phyloP scores from a whole-genome alignment of 2,329 filamentous ascomycete species.

The Hawksworthiomyces lignivorus region DNA sequence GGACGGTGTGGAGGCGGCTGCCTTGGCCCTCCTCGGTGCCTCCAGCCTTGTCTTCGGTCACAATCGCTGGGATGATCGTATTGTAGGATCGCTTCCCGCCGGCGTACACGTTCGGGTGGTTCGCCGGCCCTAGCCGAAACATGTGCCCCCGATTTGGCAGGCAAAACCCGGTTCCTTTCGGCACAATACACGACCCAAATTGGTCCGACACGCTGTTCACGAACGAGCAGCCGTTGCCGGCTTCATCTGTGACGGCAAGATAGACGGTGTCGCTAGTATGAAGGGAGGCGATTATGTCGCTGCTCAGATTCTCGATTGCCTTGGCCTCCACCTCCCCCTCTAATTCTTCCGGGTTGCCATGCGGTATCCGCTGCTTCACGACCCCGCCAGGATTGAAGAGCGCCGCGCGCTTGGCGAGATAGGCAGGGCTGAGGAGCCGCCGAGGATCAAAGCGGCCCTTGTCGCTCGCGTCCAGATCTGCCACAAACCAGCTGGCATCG shows the following conservation, averaged over 20 bases:
- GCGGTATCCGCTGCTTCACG: slow-evolving; percentile 46
- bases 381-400: slow-evolving; percentile 53
- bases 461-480: slow-evolving; percentile 52
- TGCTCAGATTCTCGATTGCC: too few species aligned
- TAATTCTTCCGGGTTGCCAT: neutral
- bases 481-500: slow-evolving; percentile 80
- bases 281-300: neutral
- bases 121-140: slow-evolving; percentile 57
- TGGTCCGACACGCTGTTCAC: slow-evolving; percentile 90
- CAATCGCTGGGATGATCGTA: slow-evolving; percentile 87
- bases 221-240: slow-evolving; percentile 85
- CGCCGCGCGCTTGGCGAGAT: slow-evolving; percentile 61
- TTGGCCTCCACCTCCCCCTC: too few species aligned
- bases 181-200: slow-evolving; percentile 80
- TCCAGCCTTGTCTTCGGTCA: slow-evolving; percentile 50
- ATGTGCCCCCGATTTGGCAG: slow-evolving; percentile 85
- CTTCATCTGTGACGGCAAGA: slow-evolving; percentile 72
- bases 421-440: slow-evolving; percentile 56
- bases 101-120: slow-evolving; percentile 71
- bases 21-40: neutral
- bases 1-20: slow-evolving; percentile 25
- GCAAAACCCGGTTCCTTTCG: slow-evolving; percentile 79
- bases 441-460: slow-evolving; percentile 29
- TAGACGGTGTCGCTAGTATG: slow-evolving; percentile 82
- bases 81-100: slow-evolving; percentile 86